A percentile compares a stretch with the other conserved stretches of the same genome.
Evolutionary conservation across 192 early-diverging fungal species (phyloP).

Genomic region (Phycomyces blakesleeanus): DNA sequence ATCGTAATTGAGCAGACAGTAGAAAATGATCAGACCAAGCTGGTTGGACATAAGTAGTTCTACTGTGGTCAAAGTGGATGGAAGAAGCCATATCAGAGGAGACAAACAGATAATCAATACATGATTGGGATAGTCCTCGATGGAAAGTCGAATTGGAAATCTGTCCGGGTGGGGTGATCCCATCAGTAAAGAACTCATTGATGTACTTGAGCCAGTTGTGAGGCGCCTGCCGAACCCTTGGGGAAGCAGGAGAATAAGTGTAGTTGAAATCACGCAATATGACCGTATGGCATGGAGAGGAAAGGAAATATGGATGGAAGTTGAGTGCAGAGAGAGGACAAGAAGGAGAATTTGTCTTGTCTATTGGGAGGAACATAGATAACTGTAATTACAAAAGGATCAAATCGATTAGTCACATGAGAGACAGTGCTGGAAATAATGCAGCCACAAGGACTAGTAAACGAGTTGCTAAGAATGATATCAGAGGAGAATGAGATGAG

Average conservation of each 20-base stretch:
- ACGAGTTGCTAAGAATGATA: neutral
- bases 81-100: neutral
- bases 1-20: no score
- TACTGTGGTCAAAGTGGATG: no score
- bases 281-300: neutral
- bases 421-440: slow-evolving; percentile 1
- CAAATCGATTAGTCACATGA: neutral
- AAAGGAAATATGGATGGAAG: neutral
- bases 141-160: neutral
- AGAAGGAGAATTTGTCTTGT: neutral
- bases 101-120: slow-evolving; percentile 2
- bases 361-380: neutral
- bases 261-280: slow-evolving; percentile 1
- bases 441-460: neutral
- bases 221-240: no score
- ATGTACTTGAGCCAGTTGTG: neutral
- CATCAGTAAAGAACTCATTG: neutral
- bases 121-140: neutral
- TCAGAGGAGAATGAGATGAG: neutral
- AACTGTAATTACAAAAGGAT: neutral
- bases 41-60: no score
- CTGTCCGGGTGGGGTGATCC: neutral
- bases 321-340: neutral
- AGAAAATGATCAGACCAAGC: no score
- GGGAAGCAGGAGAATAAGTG: neutral